Base-by-base conservation (phyloP, 2,329 filamentous ascomycete genomes). In the Monosporascus sp. region DNA sequence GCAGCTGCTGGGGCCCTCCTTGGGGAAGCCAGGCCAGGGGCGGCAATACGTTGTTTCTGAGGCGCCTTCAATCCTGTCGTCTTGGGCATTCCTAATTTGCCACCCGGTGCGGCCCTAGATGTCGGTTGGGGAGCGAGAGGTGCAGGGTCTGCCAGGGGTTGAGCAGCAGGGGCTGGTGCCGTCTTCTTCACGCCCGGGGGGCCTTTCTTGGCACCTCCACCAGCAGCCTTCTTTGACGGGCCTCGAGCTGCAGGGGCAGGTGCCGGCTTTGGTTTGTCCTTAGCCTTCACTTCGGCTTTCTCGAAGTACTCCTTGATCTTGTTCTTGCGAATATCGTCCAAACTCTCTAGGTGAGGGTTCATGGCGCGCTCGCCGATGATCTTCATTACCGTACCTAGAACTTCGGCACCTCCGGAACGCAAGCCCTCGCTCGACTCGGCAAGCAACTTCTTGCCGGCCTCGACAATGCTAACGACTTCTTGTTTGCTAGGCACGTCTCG, bases 331-430 rank as follows among this genome's bases (percentile, higher is more conserved):
- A 97, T 97, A 24, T 99, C 94, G 66, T 99, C 94, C 3, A 99
- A 77, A 3, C 90, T 90, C 58, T 97, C 93, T 17, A 99, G 74
- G 68, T 96, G 89, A 8, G 90, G 88, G 44, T 88, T 90, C 94
- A 99, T 99, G 50, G 89, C 89, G 53, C 94, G 84, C 70, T 99
- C 95, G 42, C 94, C 93, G 74, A 97, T 89, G 51, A 99, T 97
- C 74, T 97, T 99, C 94, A 97, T 97, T 48, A 99, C 72, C 0
- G 92, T 96, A 58, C 95, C 94, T 3, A 99, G 76, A 36, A 94
- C 85, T 70, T 99, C 94, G 15, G 92, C 92, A 68, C 92, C 94
- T 31, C 90, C 91, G 48, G 93, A 87, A 71, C 94, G 84, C 54
- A 96, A 83, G 3, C 81, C 86, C 62, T 95, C 92, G 60, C 86